Conservation (phyloP, 2,329 filamentous ascomycete species). For the Cyphellophora europaea region DNA sequence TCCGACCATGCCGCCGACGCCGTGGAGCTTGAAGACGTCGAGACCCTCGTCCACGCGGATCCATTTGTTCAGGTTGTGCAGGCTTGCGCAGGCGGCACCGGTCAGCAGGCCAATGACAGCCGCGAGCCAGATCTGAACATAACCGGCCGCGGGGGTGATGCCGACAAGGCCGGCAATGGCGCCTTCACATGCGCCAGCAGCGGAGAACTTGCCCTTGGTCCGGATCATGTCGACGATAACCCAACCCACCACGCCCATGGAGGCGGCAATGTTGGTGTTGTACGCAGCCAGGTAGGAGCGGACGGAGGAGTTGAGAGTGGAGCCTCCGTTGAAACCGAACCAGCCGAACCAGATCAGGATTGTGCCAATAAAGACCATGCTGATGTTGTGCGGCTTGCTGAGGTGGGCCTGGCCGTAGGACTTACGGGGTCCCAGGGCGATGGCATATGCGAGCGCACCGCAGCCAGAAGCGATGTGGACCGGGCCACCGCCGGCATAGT, state of each 20-base stretch:
- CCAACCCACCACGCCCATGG: slow-evolving; percentile 46
- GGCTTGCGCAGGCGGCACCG: slow-evolving; percentile 37
- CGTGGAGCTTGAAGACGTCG: slow-evolving; percentile 41
- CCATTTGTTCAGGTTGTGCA: slow-evolving; percentile 44
- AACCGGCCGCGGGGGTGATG: slow-evolving; percentile 49
- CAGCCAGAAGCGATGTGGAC: slow-evolving; percentile 66
- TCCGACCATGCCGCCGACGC: slow-evolving; percentile 44
- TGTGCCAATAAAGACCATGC: slow-evolving; percentile 63
- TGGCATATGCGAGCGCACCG: slow-evolving; percentile 60
- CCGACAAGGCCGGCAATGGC: slow-evolving; percentile 49
- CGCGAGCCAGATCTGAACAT: slow-evolving; percentile 43
- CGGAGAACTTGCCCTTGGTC: slow-evolving; percentile 43
- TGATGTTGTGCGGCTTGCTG: slow-evolving; percentile 57
- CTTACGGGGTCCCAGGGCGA: slow-evolving; percentile 63
- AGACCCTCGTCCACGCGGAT: slow-evolving; percentile 47
- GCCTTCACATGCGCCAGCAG: slow-evolving; percentile 48
- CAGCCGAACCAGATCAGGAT: slow-evolving; percentile 38
- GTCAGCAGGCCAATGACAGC: slow-evolving; percentile 48
- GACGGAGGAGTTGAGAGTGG: slow-evolving; percentile 42
- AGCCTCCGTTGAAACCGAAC: slow-evolving; percentile 52
- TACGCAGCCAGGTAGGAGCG: slow-evolving; percentile 47
- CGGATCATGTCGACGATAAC: slow-evolving; percentile 43
- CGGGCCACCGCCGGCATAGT: slow-evolving; percentile 66
- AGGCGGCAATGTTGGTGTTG: slow-evolving; percentile 50
- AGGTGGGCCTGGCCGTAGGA: slow-evolving; percentile 45